Evolutionary conservation across 1,139 yeast species (phyloP), one percentile per base, ranked within the genome.

Genomic region (Suhomyces terraborum): DNA sequence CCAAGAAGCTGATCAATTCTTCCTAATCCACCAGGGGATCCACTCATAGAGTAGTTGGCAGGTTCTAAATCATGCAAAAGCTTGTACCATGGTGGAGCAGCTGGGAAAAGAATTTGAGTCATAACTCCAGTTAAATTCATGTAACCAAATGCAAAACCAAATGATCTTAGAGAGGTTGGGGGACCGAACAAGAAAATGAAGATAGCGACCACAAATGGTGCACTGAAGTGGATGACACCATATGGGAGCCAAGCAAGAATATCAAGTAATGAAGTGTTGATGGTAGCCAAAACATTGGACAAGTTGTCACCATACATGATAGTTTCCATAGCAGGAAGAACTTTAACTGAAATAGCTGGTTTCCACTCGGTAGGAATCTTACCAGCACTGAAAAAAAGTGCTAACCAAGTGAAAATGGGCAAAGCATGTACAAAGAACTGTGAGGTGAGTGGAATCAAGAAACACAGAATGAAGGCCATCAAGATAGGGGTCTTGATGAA

Each of bases 71-170:
- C 97, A 59, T 93, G 83, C 39, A 83, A 65, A 50, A 80, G 80
- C 61, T 89, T 89, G 62, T 94, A 93, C 99, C 99, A 93, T 25
- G 99, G 99, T 24, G 99, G 96, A 46, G 98, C 97, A 38, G 95
- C 88, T 3, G 98, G 98, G 62, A 88, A 89, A 21, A 81, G 52
- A 50, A 88, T 76, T 67, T 93, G 98, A 45, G 79, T 77, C 35
- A 72, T 59, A 18, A 93, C 98, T 32, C 98, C 98, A 36, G 80
- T 59, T 52, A 89, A 69, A 65, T 91, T 93, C 94, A 93, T 86
- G 69, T 87, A 91, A n/a, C 99, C 99, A 67, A 93, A 89, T 7
- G 97, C 94, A 71, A 89, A 88, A 4, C 91, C 97, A 64, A 84
- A 94, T 4, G 89, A 82, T 48, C 95, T 81, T 38, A 93, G 69